Evolutionary conservation across 75 land plant species (phyloP).

Genomic region (Selaginella moellendorffii): DNA sequence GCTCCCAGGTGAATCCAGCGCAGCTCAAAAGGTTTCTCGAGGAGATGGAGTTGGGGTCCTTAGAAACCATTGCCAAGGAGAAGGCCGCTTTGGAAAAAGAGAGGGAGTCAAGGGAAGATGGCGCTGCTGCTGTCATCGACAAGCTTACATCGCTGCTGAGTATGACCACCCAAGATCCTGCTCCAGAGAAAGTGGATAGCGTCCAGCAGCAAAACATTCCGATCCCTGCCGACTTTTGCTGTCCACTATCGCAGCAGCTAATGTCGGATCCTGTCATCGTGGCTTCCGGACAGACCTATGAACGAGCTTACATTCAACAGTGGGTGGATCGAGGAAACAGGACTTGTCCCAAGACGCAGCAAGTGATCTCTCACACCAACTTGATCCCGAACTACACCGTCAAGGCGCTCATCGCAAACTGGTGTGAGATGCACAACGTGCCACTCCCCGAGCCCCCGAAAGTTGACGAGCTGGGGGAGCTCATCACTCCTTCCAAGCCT

Average conservation of each 20-base stretch:
- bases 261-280: constrained; percentile 87
- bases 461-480: neutral
- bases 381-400: constrained; percentile 74
- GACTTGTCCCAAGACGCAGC: constrained; percentile 56
- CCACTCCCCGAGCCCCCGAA: constrained; percentile 51
- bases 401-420: constrained; percentile 62
- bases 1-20: constrained; percentile 1
- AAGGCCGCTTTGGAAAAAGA: constrained; percentile 17
- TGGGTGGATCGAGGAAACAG: constrained; percentile 69
- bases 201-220: constrained; percentile 22
- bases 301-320: constrained; percentile 48
- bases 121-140: constrained; percentile 26
- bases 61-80: constrained; percentile 27
- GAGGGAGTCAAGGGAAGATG: constrained; percentile 32
- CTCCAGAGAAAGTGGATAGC: constrained; percentile 29
- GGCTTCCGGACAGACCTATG: constrained; percentile 79
- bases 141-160: constrained; percentile 35
- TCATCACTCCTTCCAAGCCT: too few species aligned
- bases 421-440: constrained; percentile 60
- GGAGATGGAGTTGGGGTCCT: constrained; percentile 7
- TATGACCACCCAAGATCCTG: constrained; percentile 35
- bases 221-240: constrained; percentile 73
- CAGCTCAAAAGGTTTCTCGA: neutral
- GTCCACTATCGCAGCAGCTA: constrained; percentile 63
- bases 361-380: constrained; percentile 41